Evolutionary conservation across 1,139 yeast genomes (phyloP).

Genomic region (Saccharomyces hybrid): DNA sequence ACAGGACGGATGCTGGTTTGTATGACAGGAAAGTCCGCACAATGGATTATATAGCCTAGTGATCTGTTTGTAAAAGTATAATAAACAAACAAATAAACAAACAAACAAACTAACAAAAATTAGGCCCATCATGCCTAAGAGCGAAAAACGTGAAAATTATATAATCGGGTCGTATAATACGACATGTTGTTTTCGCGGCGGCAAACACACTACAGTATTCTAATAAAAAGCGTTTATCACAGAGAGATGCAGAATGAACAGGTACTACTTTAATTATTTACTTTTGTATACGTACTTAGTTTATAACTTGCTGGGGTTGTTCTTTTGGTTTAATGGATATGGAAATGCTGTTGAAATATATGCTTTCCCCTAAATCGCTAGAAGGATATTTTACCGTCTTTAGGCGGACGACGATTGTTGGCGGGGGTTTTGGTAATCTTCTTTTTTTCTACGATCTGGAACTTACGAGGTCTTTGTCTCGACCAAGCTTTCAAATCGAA

Average conservation of each 20-base stretch:
- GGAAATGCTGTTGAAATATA: neutral
- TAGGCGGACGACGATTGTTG: neutral
- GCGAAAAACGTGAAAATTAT: conserved; percentile 7
- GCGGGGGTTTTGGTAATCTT: conserved; percentile 2
- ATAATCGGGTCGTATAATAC: neutral
- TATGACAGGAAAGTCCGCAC: too few relatives aligned
- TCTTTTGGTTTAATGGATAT: neutral
- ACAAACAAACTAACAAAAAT: neutral
- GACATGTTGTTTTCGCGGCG: neutral
- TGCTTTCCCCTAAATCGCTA: neutral
- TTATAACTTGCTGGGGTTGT: neutral
- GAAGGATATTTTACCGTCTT: neutral
- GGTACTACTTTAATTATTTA: too few relatives aligned
- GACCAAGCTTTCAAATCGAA: conserved; percentile 16
- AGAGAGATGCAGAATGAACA: neutral
- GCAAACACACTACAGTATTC: too few relatives aligned
- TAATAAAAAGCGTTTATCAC: too few relatives aligned
- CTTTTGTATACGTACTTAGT: neutral
- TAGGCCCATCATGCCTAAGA: neutral
- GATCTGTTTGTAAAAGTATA: too few relatives aligned
- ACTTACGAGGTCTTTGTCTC: conserved; percentile 6
- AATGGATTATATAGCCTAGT: neutral
- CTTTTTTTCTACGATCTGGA: conserved; percentile 3
- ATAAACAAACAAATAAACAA: neutral
- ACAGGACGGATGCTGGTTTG: too few relatives aligned